Evolutionary conservation across 2,329 filamentous ascomycete species (phyloP), one percentile per base, ranked within the genome.

Genomic region (Leptographium galeiforme): DNA sequence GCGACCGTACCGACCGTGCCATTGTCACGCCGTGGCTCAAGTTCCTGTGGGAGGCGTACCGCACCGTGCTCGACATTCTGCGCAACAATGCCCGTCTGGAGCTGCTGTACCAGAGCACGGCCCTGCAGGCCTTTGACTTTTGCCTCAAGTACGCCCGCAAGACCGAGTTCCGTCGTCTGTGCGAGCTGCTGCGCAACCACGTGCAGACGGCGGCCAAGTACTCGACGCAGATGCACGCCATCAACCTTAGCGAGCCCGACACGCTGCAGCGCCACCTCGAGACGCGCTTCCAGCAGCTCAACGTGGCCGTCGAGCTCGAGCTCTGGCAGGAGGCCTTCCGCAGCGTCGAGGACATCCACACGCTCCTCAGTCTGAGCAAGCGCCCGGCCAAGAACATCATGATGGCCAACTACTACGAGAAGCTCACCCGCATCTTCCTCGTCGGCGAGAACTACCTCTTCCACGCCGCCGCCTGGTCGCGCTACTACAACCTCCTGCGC

Each of bases 351-450:
- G 93, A 98, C 67, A 97, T 97, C 62, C 93, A 98, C 74, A 97
- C 90, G 51, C 81, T 98, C 53, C 82, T 98, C 61, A 97, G 85
- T 74, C 79, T 97, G 62, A 97, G 91, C 84, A 97, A 97, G 81
- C 87, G 93, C 53, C 90, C 90, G 41, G 85, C 93, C 53, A 97
- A 97, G 84, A 96, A 96, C 68, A 78, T 96, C 67, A 97, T 98
- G 93, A 98, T 98, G 93, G 93, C 93, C 72, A 98, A 97, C 76
- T 98, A 98, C 79, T 98, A 97, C 72, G 93, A 98, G 78, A 97
- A 97, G 75, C 83, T 98, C 55, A 96, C 93, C 43, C 84, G 90
- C 59, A 98, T 98, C 69, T 98, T 98, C 79, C 81, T 98, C 58
- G 93, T 97, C 61, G 95, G 91, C 69, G 93, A 97, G 74, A 98